Evolutionary conservation across 495 filamentous ascomycete species (phyloP).

Genomic region (Evernia prunastri): DNA sequence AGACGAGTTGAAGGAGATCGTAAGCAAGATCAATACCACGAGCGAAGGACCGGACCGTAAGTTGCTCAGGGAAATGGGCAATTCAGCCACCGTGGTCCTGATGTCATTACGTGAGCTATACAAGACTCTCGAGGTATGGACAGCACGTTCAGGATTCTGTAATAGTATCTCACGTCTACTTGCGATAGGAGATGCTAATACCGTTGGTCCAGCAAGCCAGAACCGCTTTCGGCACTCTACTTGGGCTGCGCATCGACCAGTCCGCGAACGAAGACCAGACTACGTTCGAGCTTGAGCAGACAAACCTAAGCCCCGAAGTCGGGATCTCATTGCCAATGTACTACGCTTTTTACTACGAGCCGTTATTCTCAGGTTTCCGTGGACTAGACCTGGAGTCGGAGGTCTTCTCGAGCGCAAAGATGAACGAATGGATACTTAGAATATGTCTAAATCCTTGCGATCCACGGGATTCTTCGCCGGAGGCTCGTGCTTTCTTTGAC

Average conservation of each 20-base stretch:
- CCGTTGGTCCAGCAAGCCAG: not conserved
- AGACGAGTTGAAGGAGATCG: not conserved
- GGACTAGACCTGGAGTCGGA: not conserved
- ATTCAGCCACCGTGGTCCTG: not conserved
- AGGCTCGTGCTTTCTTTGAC: not conserved
- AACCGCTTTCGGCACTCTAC: not conserved
- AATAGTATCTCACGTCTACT: not conserved
- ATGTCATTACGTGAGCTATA: constrained; percentile 8
- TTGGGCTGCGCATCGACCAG: not conserved
- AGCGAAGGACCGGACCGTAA: not conserved
- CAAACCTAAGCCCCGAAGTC: not conserved
- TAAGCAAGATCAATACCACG: not conserved
- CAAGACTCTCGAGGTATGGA: not conserved
- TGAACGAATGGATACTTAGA: not conserved
- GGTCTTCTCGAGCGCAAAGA: not conserved
- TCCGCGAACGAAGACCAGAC: not conserved
- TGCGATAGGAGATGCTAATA: not conserved
- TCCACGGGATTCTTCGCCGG: not conserved
- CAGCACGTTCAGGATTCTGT: too few relatives aligned
- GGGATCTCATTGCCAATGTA: constrained; percentile 1
- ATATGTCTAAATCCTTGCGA: not conserved
- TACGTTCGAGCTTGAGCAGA: not conserved
- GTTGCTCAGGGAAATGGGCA: not conserved
- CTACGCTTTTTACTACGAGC: constrained; percentile 11
- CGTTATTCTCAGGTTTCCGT: not conserved